Conservation (phyloP, 352 stramenopile genomes). For the Globisporangium middletonii region DNA sequence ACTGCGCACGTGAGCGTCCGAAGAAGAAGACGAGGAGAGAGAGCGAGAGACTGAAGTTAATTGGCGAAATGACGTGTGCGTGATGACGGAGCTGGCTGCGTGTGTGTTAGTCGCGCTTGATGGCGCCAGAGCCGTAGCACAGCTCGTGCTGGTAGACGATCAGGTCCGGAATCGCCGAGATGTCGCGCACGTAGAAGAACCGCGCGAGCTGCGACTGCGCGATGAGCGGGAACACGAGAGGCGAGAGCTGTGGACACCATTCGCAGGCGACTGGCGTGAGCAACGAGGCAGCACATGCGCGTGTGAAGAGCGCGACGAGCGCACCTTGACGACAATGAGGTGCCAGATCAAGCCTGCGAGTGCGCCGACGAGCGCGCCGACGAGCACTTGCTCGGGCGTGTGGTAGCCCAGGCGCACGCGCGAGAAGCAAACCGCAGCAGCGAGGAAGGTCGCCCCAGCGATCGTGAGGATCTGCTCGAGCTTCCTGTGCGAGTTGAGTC, state of each 20-base stretch:
- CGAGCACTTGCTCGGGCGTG: constrained; percentile 60
- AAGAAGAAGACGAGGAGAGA: neutral
- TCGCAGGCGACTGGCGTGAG: neutral
- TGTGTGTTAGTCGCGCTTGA: constrained; percentile 10
- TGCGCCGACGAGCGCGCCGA: constrained; percentile 43
- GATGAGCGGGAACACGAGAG: constrained; percentile 54
- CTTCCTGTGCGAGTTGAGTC: constrained; percentile 41
- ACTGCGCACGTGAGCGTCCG: neutral
- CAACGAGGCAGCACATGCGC: neutral
- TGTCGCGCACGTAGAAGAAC: constrained; percentile 65
- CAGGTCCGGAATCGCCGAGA: constrained; percentile 69
- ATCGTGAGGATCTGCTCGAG: constrained; percentile 68
- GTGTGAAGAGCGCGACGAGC: neutral
- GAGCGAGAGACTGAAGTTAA: constrained; percentile 12
- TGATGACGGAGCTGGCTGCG: neutral
- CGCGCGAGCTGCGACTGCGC: constrained; percentile 37
- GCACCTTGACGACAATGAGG: constrained; percentile 25
- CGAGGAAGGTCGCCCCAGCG: constrained; percentile 30
- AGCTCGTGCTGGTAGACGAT: constrained; percentile 74
- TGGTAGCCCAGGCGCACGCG: constrained; percentile 78
- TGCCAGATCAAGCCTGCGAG: constrained; percentile 50
- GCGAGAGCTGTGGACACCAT: constrained; percentile 23
- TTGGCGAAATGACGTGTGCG: constrained; percentile 4
- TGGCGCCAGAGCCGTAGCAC: constrained; percentile 15
- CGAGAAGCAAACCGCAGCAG: constrained; percentile 58